A percentile compares a stretch with the other conserved stretches of the same genome.
Conservation (phyloP, 306 rosid genomes). For the Sicyos baderoa region DNA sequence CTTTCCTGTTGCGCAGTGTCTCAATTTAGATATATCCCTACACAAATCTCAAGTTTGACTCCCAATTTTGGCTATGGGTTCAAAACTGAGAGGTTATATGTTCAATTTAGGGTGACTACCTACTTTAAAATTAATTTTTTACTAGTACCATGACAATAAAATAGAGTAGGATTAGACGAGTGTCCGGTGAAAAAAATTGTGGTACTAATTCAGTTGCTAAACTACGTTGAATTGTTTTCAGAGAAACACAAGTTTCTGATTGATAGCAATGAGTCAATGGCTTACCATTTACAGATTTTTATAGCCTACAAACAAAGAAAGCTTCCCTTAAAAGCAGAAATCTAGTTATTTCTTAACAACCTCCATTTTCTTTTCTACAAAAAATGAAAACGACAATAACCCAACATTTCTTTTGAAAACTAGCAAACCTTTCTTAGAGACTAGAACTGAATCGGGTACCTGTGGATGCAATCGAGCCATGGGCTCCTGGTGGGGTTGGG, state of each 20-base stretch:
- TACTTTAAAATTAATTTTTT: too few relatives aligned
- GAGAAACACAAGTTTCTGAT: neutral
- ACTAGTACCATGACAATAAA: too few relatives aligned
- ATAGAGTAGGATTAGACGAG: too few relatives aligned
- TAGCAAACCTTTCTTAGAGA: too few relatives aligned
- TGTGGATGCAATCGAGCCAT: conserved; percentile 72
- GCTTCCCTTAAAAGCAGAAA: neutral
- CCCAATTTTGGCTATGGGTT: conserved; percentile 63
- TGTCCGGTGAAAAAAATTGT: too few relatives aligned
- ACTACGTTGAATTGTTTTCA: neutral
- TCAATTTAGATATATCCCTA: conserved; percentile 52
- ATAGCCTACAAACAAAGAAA: neutral
- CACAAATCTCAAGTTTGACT: conserved; percentile 65
- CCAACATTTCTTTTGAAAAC: neutral
- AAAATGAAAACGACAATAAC: too few relatives aligned
- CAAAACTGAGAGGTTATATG: conserved; percentile 19
- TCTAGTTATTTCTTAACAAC: neutral
- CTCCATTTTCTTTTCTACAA: neutral
- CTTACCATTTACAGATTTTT: neutral
- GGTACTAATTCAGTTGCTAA: too few relatives aligned
- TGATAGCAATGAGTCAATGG: neutral
- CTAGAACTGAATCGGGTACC: conserved; percentile 40
- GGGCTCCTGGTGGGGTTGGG: conserved; percentile 55
- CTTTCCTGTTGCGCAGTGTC: conserved; percentile 20
- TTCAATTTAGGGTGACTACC: too few relatives aligned